Evolutionary conservation across 306 rosid species (phyloP), one percentile per base, ranked within the genome.

Genomic region (Vigna hirtella): DNA sequence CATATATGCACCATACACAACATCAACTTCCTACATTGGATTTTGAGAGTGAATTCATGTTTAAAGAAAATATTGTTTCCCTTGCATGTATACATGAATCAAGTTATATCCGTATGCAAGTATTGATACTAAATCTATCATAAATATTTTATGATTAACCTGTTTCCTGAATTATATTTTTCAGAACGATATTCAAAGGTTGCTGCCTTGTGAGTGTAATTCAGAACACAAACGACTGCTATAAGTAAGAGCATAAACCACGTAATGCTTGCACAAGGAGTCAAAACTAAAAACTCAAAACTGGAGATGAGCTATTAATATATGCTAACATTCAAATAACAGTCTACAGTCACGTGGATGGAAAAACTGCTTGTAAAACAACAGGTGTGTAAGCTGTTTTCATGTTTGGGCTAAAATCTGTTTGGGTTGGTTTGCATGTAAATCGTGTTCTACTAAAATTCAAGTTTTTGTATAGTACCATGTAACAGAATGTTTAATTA

Each of bases 161-260:
- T 58, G 65, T 66, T 40, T 65, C 7, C 49, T 74, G 22, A 79
- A 81, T 26, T 13, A 63, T 40, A 40, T 40, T 49, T 83, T 83
- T 69, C 93, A 93, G 98, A 96, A 87, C 89, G 99, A 93, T 82
- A 88, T 93, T 70, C 96, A 96, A 82, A 88, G 83, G 85, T 93
- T 34, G 94, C 94, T 15, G 94, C 94, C 0, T 0, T 93, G 88
- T 89, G 61, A 42, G 67, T 34, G 65, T 82, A 66, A 67, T 20
- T 10, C 40, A 15, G 70, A 68, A 72, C 64, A 34, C 66, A 48
- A 13, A 59, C 77, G 42, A 57, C 34, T 9, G 45, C 83, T 13
- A 66, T 65, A 65, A 34, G 4, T 24, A 13, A 48, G 74, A 57
- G 68, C 61, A 36, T 53, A 18, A 65, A 34, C 50, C 2, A 40